A percentile compares a stretch with the other conserved stretches of the same genome.
Conservation (phyloP, 768 basidiomycete genomes). For the Cantharellus anzutake region DNA sequence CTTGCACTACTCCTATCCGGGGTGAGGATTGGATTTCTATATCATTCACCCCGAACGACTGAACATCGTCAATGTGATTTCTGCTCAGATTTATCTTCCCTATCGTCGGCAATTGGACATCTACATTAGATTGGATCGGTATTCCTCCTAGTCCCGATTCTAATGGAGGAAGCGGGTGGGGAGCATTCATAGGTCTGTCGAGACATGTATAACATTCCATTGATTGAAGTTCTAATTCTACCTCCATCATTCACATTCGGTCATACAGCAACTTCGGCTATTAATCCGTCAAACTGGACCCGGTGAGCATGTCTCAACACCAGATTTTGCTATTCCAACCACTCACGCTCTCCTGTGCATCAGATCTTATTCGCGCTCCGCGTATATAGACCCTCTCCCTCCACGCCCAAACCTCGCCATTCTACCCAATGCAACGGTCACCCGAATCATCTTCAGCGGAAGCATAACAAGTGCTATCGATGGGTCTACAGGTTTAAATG, state of each 20-base stretch:
- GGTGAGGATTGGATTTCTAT: slow-evolving; percentile 18
- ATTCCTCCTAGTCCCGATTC: slow-evolving; percentile 24
- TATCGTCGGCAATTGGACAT: slow-evolving; percentile 36
- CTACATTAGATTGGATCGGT: slow-evolving; percentile 27
- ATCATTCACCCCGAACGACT: slow-evolving; percentile 13
- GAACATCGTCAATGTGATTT: too few species aligned
- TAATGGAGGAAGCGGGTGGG: slow-evolving; percentile 29
- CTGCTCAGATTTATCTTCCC: not conserved
- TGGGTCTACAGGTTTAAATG: slow-evolving; percentile 6
- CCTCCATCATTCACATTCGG: too few species aligned
- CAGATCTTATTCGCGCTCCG: slow-evolving; percentile 36
- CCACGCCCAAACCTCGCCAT: slow-evolving; percentile 45
- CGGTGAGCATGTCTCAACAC: slow-evolving; percentile 13
- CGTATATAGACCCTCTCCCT: slow-evolving; percentile 45
- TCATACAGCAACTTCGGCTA: slow-evolving; percentile 26
- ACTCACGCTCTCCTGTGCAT: too few species aligned
- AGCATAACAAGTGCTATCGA: slow-evolving; percentile 14
- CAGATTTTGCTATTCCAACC: too few species aligned
- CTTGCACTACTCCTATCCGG: slow-evolving; percentile 30
- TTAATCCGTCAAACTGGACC: slow-evolving; percentile 45
- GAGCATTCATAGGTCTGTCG: slow-evolving; percentile 24
- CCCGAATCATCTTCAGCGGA: slow-evolving; percentile 28
- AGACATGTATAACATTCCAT: too few species aligned
- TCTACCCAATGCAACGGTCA: slow-evolving; percentile 39
- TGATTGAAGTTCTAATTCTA: too few species aligned